Evolutionary conservation across 345 rosid species (phyloP), one percentile per base, ranked within the genome.

Genomic region (Carallia brachiata): DNA sequence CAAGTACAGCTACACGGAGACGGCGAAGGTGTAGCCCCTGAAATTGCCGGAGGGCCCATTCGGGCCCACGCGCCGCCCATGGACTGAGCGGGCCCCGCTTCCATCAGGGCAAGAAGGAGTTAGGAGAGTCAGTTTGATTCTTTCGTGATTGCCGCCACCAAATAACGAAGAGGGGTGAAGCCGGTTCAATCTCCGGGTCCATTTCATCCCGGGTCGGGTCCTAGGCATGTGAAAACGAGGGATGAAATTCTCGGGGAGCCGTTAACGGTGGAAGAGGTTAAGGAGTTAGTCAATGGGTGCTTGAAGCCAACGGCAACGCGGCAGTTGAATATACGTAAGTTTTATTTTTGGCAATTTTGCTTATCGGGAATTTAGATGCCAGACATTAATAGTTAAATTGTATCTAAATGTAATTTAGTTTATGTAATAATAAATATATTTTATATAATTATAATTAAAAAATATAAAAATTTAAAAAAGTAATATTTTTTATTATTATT

Each of bases 181-280:
- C 89, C 95, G 40, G 85, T 94, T n/a, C 96, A 94, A 80, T 78
- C 87, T 18, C 97, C 96, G 0, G 99, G 97, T 1, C 97, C 96
- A 0, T 94, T 63, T 66, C 39, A 23, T 69, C 87, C 93, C 0
- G 98, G 98, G 18, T 60, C 88, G 1, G 95, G 95, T 23, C 96
- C 97, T 0, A 86, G 86, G 82, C 82, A 90, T 74, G 97, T 83
- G 77, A 80, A 77, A 68, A 77, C 85, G 3, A 84, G 92, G 67
- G 97, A 92, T 75, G 90, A 91, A 86, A 84, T 95, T 66, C 55
- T 90, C 73, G 99, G 99, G 9, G 99, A 91, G 85, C 96, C 97
- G 8, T 79, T 95, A 79, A 89, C 82, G 0, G 59, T 60, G 70
- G 87, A 85, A 70, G 99, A 95, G 84, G 73, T 90, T 66, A 74